Evolutionary conservation across 192 early-diverging fungal genomes (phyloP).

Genomic region (Coemansia sp.): DNA sequence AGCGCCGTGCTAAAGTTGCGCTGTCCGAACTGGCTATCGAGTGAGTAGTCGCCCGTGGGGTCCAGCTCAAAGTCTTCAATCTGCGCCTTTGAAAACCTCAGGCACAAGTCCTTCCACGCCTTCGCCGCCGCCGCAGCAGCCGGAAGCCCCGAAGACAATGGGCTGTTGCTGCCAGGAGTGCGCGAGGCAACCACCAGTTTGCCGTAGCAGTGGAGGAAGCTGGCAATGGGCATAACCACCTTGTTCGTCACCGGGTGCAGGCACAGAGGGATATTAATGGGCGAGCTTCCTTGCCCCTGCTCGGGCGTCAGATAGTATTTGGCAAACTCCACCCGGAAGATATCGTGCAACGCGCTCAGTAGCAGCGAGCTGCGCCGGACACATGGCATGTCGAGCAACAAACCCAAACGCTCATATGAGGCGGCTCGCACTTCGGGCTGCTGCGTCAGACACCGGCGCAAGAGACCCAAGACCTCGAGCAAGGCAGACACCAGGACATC

Average conservation of each 20-base stretch:
- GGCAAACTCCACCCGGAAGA: constrained; percentile 46
- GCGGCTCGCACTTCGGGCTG: constrained; percentile 61
- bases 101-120: constrained; percentile 29
- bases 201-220: constrained; percentile 27
- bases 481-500: constrained; percentile 22
- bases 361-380: constrained; percentile 16
- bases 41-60: constrained; percentile 62
- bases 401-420: constrained; percentile 59
- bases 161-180: neutral
- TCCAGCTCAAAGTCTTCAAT: constrained; percentile 69
- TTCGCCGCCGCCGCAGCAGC: neutral
- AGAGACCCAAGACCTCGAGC: constrained; percentile 53
- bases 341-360: constrained; percentile 20
- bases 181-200: constrained; percentile 12
- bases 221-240: constrained; percentile 29
- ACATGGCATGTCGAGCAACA: constrained; percentile 38
- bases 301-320: constrained; percentile 26
- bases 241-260: constrained; percentile 24
- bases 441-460: constrained; percentile 70
- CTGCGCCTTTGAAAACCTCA: constrained; percentile 54
- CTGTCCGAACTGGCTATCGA: constrained; percentile 51
- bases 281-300: constrained; percentile 27
- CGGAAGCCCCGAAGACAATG: neutral
- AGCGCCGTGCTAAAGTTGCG: constrained; percentile 57
- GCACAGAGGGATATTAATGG: constrained; percentile 27